Evolutionary conservation across 2,329 filamentous ascomycete species (phyloP).

Genomic region (Hymenoscyphus albidus): DNA sequence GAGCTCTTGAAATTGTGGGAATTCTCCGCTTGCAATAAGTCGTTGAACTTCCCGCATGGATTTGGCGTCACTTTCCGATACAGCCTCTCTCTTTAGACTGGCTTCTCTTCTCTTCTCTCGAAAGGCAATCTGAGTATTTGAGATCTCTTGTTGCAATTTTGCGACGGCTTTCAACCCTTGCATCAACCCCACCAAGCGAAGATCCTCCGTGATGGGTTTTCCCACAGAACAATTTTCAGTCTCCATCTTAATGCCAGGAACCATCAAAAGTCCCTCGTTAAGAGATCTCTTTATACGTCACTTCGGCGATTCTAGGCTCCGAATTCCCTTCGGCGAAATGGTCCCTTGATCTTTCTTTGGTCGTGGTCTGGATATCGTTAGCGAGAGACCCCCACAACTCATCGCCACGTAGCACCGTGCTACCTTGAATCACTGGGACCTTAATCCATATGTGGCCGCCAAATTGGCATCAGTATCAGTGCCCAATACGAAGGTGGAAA

Average conservation of each 20-base stretch:
- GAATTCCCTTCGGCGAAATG: not conserved
- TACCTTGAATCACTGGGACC: not conserved
- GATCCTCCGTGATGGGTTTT: slow-evolving; percentile 4
- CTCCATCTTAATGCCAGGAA: not conserved
- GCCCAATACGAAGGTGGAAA: not conserved
- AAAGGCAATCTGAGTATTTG: slow-evolving; percentile 19
- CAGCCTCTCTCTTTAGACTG: slow-evolving; percentile 19
- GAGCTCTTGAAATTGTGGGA: slow-evolving; percentile 16
- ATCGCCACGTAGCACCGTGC: slow-evolving; percentile 2
- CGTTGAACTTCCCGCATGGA: slow-evolving; percentile 28
- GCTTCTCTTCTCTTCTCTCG: slow-evolving; percentile 27
- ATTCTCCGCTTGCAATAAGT: slow-evolving; percentile 16
- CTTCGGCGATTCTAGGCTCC: not conserved
- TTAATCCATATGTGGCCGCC: not conserved
- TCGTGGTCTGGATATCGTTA: slow-evolving; percentile 1
- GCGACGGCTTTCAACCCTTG: slow-evolving; percentile 15
- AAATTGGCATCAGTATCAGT: not conserved
- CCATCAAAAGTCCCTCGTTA: not conserved
- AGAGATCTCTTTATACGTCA: not conserved
- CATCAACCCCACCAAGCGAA: slow-evolving; percentile 20
- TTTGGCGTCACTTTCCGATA: slow-evolving; percentile 23
- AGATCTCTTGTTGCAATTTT: slow-evolving; percentile 18
- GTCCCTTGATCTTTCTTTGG: not conserved
- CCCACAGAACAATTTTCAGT: slow-evolving; percentile 2
- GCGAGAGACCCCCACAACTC: not conserved